Evolutionary conservation across 495 filamentous ascomycete genomes (phyloP).

Genomic region (Lasiosphaeria miniovina): DNA sequence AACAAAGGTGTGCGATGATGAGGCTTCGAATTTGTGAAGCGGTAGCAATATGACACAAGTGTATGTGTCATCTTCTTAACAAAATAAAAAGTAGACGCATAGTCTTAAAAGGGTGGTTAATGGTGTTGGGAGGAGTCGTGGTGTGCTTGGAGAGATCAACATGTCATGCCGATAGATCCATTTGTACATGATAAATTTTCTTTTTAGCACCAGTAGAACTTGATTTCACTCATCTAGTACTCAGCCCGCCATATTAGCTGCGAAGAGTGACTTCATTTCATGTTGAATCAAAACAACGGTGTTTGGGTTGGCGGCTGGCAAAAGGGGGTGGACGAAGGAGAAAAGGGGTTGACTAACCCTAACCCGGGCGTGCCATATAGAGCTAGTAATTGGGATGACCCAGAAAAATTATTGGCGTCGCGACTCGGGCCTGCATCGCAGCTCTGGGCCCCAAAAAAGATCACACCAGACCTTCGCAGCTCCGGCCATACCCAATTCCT

Average conservation of each 20-base stretch:
- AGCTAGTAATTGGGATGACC: not conserved
- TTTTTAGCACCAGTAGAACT: too few relatives aligned
- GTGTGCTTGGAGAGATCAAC: too few relatives aligned
- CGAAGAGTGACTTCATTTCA: too few relatives aligned
- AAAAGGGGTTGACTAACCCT: not conserved
- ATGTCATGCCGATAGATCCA: too few relatives aligned
- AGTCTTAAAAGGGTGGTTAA: not conserved
- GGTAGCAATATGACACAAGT: constrained; percentile 10
- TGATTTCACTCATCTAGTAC: too few relatives aligned
- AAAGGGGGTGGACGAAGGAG: not conserved
- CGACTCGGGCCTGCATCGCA: not conserved
- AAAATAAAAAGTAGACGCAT: not conserved
- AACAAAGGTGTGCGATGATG: constrained; percentile 26
- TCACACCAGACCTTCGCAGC: not conserved
- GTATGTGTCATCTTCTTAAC: not conserved
- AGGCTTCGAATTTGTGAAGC: constrained; percentile 29
- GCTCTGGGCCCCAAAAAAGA: not conserved
- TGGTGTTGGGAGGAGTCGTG: too few relatives aligned
- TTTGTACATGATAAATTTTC: too few relatives aligned
- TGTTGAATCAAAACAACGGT: too few relatives aligned
- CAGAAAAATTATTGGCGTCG: not conserved
- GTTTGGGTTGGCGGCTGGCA: not conserved
- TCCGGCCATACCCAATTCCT: not conserved
- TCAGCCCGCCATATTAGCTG: too few relatives aligned
- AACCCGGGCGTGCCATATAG: not conserved